Evolutionary conservation across 306 rosid species (phyloP), one percentile per base, ranked within the genome.

Genomic region (Delonix regia): DNA sequence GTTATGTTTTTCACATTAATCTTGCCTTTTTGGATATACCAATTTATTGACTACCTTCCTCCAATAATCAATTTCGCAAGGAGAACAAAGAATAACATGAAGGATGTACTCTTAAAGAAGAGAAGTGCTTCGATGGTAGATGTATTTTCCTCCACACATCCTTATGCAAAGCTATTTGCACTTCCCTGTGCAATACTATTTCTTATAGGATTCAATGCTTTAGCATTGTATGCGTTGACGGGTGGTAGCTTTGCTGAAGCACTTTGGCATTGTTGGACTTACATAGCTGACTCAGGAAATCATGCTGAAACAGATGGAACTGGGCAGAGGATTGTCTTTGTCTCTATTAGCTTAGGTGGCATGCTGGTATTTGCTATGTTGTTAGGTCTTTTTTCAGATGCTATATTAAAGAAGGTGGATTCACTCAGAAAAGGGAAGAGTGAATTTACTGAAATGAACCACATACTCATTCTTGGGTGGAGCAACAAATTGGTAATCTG

Each of bases 291-390:
- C 83, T 84, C 99, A 0, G 99, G 99, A 72, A 94, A 92, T 84
- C 99, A 94, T 81, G 99, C 99, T 34, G 99, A 94, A 82, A 90
- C 95, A 5, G 90, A 88, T 81, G 99, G 99, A 84, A 90, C 85
- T 4, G 97, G 97, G 18, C 97, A 94, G 80, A 94, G 99, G 85
- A 92, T 94, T 30, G 99, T 94, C 80, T 94, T 97, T 66, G 97
- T 94, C 87, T 94, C 99, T 59, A 89, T 94, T 73, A 94, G 97
- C 74, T 84, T 97, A 16, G 99, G 99, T 33, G 99, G 99, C 81
- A 94, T 94, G 99, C 91, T 94, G 14, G 90, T 94, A 83, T 94
- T 94, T 88, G 99, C 99, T 56, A 94, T 92, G 99, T 89, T 94
- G 95, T 97, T 94, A 73, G 99, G 99, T 38, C 97, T 94, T 65